These are phyloP conservation scores for Craspedostauros australis DNA, from an alignment of 108 stramenopile genomes.

Conservation along the genomic window DNA sequence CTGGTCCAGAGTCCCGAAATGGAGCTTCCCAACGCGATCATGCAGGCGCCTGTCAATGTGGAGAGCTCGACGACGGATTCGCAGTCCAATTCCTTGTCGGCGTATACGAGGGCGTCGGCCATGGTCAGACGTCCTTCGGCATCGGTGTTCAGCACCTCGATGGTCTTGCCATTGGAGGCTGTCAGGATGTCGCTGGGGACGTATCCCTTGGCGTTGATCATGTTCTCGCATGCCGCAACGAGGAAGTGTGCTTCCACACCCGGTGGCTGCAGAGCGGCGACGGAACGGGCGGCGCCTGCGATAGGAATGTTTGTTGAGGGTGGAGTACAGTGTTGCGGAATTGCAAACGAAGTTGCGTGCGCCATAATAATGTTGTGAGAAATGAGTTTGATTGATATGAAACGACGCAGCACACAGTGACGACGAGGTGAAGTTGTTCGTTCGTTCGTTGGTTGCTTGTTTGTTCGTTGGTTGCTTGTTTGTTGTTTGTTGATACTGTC, in stretches of 20 bases:
- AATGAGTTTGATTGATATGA: too few species aligned
- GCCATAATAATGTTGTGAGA: too few species aligned
- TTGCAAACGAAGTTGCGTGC: too few species aligned
- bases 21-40: conserved; percentile 67
- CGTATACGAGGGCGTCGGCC: conserved; percentile 95
- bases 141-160: conserved; percentile 96
- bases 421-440: too few species aligned
- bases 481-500: too few species aligned
- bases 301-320: too few species aligned
- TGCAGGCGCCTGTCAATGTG: conserved; percentile 91
- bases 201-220: conserved; percentile 88
- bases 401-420: too few species aligned
- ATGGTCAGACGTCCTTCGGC: conserved; percentile 96
- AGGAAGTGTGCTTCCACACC: conserved; percentile 90
- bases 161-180: conserved; percentile 97
- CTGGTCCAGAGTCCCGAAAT: conserved; percentile 71
- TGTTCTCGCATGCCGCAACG: conserved; percentile 93
- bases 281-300: conserved; percentile 86
- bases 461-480: too few species aligned
- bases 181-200: conserved; percentile 92
- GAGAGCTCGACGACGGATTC: conserved; percentile 92
- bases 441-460: too few species aligned
- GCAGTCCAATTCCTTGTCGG: conserved; percentile 87
- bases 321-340: too few species aligned
- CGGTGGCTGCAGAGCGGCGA: conserved; percentile 58